Evolutionary conservation across 345 rosid species (phyloP).

Genomic region (Ceriops decandra): DNA sequence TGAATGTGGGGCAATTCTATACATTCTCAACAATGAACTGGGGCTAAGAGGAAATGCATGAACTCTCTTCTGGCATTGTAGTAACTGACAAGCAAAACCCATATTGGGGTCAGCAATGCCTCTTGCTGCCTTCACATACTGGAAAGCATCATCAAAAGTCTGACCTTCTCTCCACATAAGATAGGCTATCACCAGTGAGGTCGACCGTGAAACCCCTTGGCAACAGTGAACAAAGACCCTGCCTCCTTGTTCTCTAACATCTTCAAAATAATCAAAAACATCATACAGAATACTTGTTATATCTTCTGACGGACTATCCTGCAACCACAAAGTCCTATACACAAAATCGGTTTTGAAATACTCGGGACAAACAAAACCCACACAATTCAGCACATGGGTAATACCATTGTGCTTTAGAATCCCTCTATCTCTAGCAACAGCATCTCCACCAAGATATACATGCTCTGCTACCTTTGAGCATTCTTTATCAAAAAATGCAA

Average conservation of each 20-base stretch:
- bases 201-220: conserved; percentile 97
- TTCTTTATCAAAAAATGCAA: conserved; percentile 92
- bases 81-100: conserved; percentile 98
- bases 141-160: conserved; percentile 98
- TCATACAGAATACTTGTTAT: conserved; percentile 96
- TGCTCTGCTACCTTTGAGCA: conserved; percentile 97
- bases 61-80: conserved; percentile 97
- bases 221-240: conserved; percentile 97
- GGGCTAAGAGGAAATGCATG: conserved; percentile 98
- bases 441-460: conserved; percentile 95
- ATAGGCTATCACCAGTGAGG: conserved; percentile 96
- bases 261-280: conserved; percentile 98
- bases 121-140: conserved; percentile 91
- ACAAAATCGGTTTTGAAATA: conserved; percentile 85
- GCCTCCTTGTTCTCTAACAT: conserved; percentile 87
- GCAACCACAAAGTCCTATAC: conserved; percentile 96
- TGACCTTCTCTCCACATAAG: conserved; percentile 99
- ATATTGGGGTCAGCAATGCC: conserved; percentile 98
- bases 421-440: conserved; percentile 80
- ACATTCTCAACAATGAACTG: conserved; percentile 87
- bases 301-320: conserved; percentile 97
- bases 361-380: conserved; percentile 97
- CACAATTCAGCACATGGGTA: conserved; percentile 91
- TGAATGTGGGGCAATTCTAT: conserved; percentile 90
- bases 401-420: conserved; percentile 80